Evolutionary conservation across 306 rosid genomes (phyloP), one percentile per base, ranked within the genome.

Genomic region (Vicia faba): DNA sequence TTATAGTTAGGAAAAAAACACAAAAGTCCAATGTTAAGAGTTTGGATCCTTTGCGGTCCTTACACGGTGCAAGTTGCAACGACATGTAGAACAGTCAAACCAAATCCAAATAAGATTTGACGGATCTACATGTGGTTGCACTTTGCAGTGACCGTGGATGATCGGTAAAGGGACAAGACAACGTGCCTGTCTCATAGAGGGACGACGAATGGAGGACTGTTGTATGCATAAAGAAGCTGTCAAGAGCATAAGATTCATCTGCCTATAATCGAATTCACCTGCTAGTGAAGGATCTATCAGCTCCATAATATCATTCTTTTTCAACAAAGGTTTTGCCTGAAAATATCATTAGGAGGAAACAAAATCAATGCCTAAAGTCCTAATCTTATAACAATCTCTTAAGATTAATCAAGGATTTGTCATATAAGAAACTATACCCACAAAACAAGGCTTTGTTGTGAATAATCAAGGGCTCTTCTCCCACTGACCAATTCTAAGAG

Each of bases 391-490:
- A 61, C 3, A 38, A 61, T 61, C 43, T 14, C 15, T 51, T 23
- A 4, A 51, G 8, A 29, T 51, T 20, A 51, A 20, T 11, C 4
- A 51, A 51, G 15, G 14, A 53, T 20, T 28, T 51, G 15, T 20
- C 1, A 11, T 11, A 4, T 49, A 35, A 41, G 76, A 50, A 9
- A 35, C 58, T 79, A 53, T 80, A 90, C 99, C 99, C 99, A 95
- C 64, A 95, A 74, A 72, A 95, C 97, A 49, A 95, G 96, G 82
- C 99, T 95, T 74, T 88, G 97, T 70, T 86, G 89, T 46, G 97
- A 95, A 85, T 88, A 86, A 76, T 95, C 97, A 35, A 95, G 92
- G 45, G 99, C 99, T 68, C 96, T 81, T 31, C 99, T 81, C 20
- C 99, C 97, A 13, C 95, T 88, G 68, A 88, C 89, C 33, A 95